Percentiles rank a stretch among this genome's conserved stretches.
Conservation (phyloP, 1,284 basidiomycete genomes). For the Pseudomicrostroma phylloplanum region DNA sequence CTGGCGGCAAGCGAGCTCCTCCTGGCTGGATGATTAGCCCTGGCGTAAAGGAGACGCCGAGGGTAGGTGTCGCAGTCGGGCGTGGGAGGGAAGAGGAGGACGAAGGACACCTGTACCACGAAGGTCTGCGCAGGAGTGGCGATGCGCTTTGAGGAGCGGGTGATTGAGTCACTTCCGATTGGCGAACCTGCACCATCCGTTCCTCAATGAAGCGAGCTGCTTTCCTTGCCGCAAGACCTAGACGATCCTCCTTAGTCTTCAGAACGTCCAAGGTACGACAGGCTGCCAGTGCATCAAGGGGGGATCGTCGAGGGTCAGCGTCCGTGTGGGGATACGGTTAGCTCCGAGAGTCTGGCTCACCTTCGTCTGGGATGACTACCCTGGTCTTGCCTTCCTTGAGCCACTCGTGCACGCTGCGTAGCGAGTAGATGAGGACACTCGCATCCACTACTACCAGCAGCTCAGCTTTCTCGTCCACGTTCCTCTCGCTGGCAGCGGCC, state of each 20-base stretch:
- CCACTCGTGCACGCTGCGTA: conserved; percentile 73
- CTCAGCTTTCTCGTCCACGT: background rate
- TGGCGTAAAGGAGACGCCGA: no score
- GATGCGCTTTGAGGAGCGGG: no score
- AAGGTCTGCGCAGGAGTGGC: background rate
- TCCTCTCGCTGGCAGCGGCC: background rate
- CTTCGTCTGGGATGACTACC: conserved; percentile 77
- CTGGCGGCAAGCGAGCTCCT: no score
- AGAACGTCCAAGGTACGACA: conserved; percentile 86
- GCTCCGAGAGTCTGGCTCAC: conserved; percentile 54
- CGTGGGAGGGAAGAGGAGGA: background rate
- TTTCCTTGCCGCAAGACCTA: conserved; percentile 72
- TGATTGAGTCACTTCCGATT: no score
- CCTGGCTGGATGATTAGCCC: no score
- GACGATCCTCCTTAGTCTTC: conserved; percentile 74
- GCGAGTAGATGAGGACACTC: conserved; percentile 75
- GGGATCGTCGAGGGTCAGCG: conserved; percentile 9
- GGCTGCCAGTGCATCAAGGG: conserved; percentile 55
- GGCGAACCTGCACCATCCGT: background rate
- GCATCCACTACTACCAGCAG: conserved; percentile 67
- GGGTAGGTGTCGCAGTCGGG: no score
- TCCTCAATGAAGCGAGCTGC: conserved; percentile 73
- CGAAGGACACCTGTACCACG: conserved; percentile 3
- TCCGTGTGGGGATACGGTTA: background rate
- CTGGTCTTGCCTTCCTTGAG: conserved; percentile 63